Base-by-base conservation (phyloP, 805 yeast genomes). In the Wickerhamiella spandovensis region DNA sequence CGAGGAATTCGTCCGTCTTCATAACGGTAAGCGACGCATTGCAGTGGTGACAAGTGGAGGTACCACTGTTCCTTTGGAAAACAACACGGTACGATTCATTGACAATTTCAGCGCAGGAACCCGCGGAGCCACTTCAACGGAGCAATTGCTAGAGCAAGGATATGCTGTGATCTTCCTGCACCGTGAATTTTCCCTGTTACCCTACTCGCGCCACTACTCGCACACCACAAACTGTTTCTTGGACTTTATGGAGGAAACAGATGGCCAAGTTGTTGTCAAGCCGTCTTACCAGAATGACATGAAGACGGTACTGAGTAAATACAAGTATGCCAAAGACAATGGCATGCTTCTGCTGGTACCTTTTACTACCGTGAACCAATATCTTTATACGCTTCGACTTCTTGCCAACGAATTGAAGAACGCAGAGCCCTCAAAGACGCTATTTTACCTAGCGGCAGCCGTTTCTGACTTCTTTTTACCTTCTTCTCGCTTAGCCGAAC, bases 61-160 rank as follows among this genome's bases (percentile, higher is more conserved):
- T 21, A 92, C 98, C 0, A 90, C 97, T 0, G 99, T 92, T 0
- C 99, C 99, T 0, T 70, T 92, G 56, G 99, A 92, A 61, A 89
- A 88, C 66, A 92, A 92, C 62, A 92, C 98, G 0, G 99, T 92
- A 6, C 70, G 99, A 48, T 92, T 92, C 66, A 88, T 92, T 60
- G 99, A 92, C 67, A 92, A 92, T 62, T 92, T 92, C 65, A 81
- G 92, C 56, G 97, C 97, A 22, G 99, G 99, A 22, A 92, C 97
- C 0, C 77, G 99, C 66, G 99, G 98, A 50, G 95, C 98, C 3
- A 80, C 95, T 0, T 82, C 94, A 39, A 95, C 97, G 3, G 98
- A 92, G 65, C 82, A 85, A 62, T 86, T 90, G 58, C 69, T 92
- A 49, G 85, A 82, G 50, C 70, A 77, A 51, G 95, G 88, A 1